phyloP scores from a whole-genome alignment of 1,284 basidiomycete species.

The Cutaneotrichosporon sp. region DNA sequence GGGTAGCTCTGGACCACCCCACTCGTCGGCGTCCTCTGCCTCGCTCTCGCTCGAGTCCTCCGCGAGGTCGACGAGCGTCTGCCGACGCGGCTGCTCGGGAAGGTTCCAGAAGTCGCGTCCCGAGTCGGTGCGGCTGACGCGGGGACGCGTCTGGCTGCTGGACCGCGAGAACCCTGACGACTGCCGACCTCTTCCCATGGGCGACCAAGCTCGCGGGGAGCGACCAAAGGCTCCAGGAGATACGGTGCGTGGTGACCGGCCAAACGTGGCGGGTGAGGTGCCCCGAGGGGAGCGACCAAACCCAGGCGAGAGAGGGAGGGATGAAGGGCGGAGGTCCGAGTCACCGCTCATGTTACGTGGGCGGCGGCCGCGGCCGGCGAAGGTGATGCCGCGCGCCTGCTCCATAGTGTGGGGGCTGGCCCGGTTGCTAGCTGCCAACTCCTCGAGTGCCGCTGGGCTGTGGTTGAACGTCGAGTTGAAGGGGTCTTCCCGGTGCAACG shows the following conservation, averaged over 20 bases:
- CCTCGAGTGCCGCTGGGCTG: too few relatives aligned
- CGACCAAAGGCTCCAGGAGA: too few relatives aligned
- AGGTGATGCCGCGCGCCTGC: background rate
- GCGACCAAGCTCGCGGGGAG: background rate
- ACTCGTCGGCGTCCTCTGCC: conserved; percentile 48
- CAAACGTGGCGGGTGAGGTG: conserved; percentile 4
- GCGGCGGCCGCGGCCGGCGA: background rate
- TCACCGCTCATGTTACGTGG: background rate
- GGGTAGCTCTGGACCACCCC: conserved; percentile 27
- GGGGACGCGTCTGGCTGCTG: conserved; percentile 7
- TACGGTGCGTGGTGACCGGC: conserved; percentile 23
- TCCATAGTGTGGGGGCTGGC: too few relatives aligned
- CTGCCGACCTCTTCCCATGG: background rate
- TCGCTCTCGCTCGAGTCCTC: conserved; percentile 37
- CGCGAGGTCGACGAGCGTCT: conserved; percentile 22
- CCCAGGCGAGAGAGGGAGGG: conserved; percentile 31
- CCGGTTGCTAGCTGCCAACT: background rate
- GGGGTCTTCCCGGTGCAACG: conserved; percentile 31
- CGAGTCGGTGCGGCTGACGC: conserved; percentile 35
- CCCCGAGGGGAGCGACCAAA: too few relatives aligned
- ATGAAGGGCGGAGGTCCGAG: conserved; percentile 18
- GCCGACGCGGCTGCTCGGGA: conserved; percentile 36
- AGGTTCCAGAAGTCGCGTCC: conserved; percentile 47
- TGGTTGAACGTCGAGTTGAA: too few relatives aligned
- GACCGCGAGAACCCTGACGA: background rate